Conservation (phyloP, 192 early-diverging fungal species). For the Powellomyces hirtus region DNA sequence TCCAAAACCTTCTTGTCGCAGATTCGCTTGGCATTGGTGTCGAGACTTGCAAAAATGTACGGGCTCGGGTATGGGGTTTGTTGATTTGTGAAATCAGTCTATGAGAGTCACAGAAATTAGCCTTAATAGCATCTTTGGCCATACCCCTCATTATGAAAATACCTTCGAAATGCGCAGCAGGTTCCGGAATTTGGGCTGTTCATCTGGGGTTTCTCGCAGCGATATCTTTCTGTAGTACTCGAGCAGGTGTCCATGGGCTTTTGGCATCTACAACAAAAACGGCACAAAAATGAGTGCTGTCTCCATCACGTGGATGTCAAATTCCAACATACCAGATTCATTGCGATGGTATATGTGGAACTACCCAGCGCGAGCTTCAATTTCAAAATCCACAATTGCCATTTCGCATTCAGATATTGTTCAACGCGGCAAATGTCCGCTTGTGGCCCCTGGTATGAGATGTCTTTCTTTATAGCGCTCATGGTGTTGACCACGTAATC, state of each 20-base stretch:
- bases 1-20: constrained; percentile 45
- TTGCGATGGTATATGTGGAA: constrained; percentile 30
- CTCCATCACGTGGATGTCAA: background rate
- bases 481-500: constrained; percentile 51
- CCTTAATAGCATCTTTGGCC: too few relatives aligned
- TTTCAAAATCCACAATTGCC: constrained; percentile 52
- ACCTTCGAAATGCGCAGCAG: background rate
- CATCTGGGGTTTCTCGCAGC: constrained; percentile 7
- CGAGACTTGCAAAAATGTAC: constrained; percentile 32
- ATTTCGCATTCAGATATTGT: constrained; percentile 36
- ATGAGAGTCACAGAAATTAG: too few relatives aligned
- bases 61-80: constrained; percentile 24
- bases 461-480: constrained; percentile 47
- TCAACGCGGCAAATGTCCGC: constrained; percentile 42
- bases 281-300: background rate
- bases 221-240: constrained; percentile 19
- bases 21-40: constrained; percentile 36
- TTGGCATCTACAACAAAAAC: too few relatives aligned
- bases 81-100: background rate
- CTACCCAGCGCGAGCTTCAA: constrained; percentile 36
- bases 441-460: constrained; percentile 40
- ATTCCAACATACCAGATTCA: constrained; percentile 37
- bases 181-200: background rate
- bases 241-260: constrained; percentile 11
- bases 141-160: too few relatives aligned